Base-by-base conservation (phyloP, 257 asterid species). In the Eustoma russellianum region DNA sequence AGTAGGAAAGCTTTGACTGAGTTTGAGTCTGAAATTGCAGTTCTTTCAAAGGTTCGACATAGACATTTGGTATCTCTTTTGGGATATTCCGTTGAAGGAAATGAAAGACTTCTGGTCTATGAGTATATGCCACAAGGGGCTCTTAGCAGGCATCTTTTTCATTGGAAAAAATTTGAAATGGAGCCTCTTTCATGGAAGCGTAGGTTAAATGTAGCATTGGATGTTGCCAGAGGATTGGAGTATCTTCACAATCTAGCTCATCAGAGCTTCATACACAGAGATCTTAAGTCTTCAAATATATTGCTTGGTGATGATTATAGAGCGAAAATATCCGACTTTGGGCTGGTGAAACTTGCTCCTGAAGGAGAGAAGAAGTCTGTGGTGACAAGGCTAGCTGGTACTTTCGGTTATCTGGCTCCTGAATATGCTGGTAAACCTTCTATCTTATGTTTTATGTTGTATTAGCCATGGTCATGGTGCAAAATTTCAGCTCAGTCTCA, bases 51-150 rank as follows among this genome's bases (percentile, higher is more conserved):
- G 70, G 97, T 89, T 50, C 88, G 97, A 14, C 97, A 89, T 57
- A 63, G 87, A 53, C 94, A 89, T 77, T 72, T 89, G 54, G 97
- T 89, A n/a, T 85, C 95, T 35, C 93, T 88, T 33, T 66, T 88
- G 69, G 97, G 97, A 33, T 80, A 74, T 61, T 80, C 83, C 3
- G 52, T 71, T 7, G 95, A 71, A 59, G 97, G 95, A 24, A 80
- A 72, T 28, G 97, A 88, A 60, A 77, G 88, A 60, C 67, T 85
- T 71, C 76, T 88, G 48, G 95, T 88, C 17, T 88, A 88, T 7
- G 97, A 88, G 73, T 85, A 78, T n/a, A 75, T 88, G 97, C 79
- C 93, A 40, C 86, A 88, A 61, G 95, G 97, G 33, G 95, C 95
- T 48, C 86, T 88, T 12, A 88, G 95, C 67, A 69, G 57, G 60